Evolutionary conservation across 257 asterid species (phyloP).

Genomic region (Haberlea rhodopensis): DNA sequence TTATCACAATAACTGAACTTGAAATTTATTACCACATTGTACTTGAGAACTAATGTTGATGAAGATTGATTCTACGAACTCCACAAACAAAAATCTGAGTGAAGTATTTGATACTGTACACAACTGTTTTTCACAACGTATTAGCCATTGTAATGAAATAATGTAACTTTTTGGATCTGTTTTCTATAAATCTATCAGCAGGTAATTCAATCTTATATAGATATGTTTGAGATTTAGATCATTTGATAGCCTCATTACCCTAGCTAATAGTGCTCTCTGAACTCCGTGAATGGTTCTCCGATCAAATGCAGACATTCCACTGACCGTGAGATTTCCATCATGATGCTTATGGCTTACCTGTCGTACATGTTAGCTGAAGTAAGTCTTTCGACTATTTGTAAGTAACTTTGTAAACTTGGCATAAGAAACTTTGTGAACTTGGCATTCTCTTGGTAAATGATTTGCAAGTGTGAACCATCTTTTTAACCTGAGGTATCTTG

Average conservation of each 20-base stretch:
- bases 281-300: constrained; percentile 17
- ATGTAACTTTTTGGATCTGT: background rate
- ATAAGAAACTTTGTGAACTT: background rate
- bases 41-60: constrained; percentile 10
- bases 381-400: constrained; percentile 33
- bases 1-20: constrained; percentile 1
- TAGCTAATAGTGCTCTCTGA: constrained; percentile 8
- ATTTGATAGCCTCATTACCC: constrained; percentile 3
- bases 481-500: constrained; percentile 32
- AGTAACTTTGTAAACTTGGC: constrained; percentile 10
- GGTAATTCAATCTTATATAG: background rate
- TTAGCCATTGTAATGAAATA: background rate
- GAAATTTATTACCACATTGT: background rate
- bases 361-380: constrained; percentile 97
- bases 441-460: constrained; percentile 14
- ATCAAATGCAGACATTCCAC: constrained; percentile 82
- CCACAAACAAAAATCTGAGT: too few species aligned
- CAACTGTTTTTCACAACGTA: background rate
- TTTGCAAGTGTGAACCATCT: constrained; percentile 1
- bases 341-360: constrained; percentile 98
- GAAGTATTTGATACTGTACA: too few species aligned
- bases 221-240: background rate
- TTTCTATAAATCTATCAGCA: background rate
- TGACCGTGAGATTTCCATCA: constrained; percentile 96
- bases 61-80: background rate